These are phyloP conservation scores for Coriaria nepalensis DNA, from an alignment of 306 rosid genomes.

Conservation along the genomic window DNA sequence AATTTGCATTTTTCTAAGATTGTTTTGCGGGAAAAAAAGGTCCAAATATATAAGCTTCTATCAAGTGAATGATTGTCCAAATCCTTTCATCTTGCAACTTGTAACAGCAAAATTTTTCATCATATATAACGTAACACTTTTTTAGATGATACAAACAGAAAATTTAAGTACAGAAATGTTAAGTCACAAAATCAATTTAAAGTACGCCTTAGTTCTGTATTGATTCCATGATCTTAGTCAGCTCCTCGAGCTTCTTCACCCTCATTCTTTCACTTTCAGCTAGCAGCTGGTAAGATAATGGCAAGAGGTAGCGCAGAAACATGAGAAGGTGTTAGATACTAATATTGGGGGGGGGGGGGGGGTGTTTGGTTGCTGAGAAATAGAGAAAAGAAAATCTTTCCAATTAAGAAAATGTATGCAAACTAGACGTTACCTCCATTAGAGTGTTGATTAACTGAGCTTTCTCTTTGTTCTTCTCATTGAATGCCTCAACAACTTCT, in stretches of 20 bases:
- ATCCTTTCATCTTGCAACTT: no score
- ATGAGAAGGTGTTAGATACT: neutral
- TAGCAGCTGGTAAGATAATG: conserved; percentile 35
- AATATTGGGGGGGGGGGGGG: neutral
- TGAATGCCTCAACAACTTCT: conserved; percentile 55
- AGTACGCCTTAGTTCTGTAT: neutral
- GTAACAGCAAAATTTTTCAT: no score
- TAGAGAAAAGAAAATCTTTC: no score
- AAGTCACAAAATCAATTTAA: no score
- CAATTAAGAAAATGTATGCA: neutral
- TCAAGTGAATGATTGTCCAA: no score
- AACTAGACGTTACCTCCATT: conserved; percentile 47
- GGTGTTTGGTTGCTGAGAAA: conserved; percentile 10
- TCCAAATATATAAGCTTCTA: no score
- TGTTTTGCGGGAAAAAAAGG: no score
- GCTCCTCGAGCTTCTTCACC: conserved; percentile 73
- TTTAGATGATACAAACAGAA: no score
- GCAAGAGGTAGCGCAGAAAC: neutral
- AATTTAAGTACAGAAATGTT: no score
- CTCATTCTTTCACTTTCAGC: conserved; percentile 68
- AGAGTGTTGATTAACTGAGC: conserved; percentile 48
- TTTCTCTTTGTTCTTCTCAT: conserved; percentile 69
- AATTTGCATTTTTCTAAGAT: no score
- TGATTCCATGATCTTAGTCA: conserved; percentile 46
- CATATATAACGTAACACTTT: no score